These are phyloP conservation scores for Euphrasia confusa DNA, from an alignment of 257 asterid species.

Conservation along the genomic window DNA sequence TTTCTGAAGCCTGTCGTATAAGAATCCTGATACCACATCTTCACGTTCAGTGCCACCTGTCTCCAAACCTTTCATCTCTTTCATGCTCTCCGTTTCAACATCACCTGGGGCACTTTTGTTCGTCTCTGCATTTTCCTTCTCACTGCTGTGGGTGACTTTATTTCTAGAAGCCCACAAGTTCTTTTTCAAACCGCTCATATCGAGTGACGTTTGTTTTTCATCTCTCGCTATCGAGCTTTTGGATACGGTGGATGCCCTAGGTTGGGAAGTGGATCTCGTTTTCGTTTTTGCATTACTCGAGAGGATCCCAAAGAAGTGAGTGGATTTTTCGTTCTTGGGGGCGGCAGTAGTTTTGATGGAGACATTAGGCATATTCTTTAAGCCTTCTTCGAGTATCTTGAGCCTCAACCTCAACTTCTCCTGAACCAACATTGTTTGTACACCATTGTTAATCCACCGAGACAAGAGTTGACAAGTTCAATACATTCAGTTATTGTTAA, in stretches of 20 bases:
- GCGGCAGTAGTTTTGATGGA: constrained; percentile 33
- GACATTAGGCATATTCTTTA: constrained; percentile 39
- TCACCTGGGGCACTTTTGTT: constrained; percentile 30
- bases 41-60: constrained; percentile 29
- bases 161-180: constrained; percentile 59
- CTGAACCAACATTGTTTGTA: constrained; percentile 34
- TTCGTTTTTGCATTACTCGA: constrained; percentile 48
- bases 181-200: constrained; percentile 29
- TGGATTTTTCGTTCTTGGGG: constrained; percentile 43
- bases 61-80: constrained; percentile 30
- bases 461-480: not conserved
- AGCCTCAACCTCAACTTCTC: constrained; percentile 82
- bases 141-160: constrained; percentile 39
- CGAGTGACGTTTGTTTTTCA: constrained; percentile 22
- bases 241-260: constrained; percentile 44
- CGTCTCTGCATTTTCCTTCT: constrained; percentile 58
- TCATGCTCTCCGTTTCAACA: constrained; percentile 20
- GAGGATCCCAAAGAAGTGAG: constrained; percentile 52
- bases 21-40: constrained; percentile 71
- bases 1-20: constrained; percentile 84
- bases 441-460: constrained; percentile 18
- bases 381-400: constrained; percentile 75
- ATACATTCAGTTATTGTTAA: not conserved
- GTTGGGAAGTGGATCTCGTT: constrained; percentile 66
- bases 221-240: constrained; percentile 33